Conservation (phyloP, 176 grass and related monocot genomes). For the Bonia amplexicaulis region DNA sequence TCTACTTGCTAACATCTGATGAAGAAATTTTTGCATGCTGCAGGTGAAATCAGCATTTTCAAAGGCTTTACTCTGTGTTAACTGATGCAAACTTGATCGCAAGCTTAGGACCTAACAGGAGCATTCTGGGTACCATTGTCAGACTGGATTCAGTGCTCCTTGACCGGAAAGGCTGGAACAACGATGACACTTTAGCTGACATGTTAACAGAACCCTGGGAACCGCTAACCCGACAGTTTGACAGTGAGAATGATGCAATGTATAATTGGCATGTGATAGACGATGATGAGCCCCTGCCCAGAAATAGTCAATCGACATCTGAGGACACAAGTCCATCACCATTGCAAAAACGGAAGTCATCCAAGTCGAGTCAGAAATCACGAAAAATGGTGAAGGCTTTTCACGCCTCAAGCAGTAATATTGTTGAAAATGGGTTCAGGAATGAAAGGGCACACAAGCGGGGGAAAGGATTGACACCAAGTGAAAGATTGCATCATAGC, state of each 20-base stretch:
- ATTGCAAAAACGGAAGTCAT: constrained; percentile 51
- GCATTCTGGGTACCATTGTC: constrained; percentile 85
- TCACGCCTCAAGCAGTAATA: constrained; percentile 10
- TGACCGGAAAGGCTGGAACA: constrained; percentile 77
- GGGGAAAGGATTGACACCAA: constrained; percentile 19
- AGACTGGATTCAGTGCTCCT: constrained; percentile 76
- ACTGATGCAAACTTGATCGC: constrained; percentile 66
- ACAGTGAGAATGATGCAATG: constrained; percentile 37
- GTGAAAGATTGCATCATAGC: constrained; percentile 25
- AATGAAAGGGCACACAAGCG: constrained; percentile 16
- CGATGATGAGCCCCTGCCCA: constrained; percentile 85
- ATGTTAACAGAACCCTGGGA: constrained; percentile 66
- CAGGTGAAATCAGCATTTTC: constrained; percentile 97
- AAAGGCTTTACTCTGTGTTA: constrained; percentile 65
- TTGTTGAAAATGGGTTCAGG: constrained; percentile 30
- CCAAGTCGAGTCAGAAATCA: constrained; percentile 47
- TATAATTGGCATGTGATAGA: constrained; percentile 94
- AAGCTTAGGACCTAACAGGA: constrained; percentile 60
- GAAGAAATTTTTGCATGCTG: neutral
- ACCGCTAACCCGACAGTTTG: constrained; percentile 41
- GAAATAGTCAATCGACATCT: constrained; percentile 42
- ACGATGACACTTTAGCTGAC: constrained; percentile 23
- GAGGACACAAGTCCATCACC: constrained; percentile 36
- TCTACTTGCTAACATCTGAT: constrained; percentile 5
- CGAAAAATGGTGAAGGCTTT: constrained; percentile 37